These are phyloP conservation scores for Colletotrichum karsti DNA, from an alignment of 2,329 filamentous ascomycete species.

Conservation along the genomic window DNA sequence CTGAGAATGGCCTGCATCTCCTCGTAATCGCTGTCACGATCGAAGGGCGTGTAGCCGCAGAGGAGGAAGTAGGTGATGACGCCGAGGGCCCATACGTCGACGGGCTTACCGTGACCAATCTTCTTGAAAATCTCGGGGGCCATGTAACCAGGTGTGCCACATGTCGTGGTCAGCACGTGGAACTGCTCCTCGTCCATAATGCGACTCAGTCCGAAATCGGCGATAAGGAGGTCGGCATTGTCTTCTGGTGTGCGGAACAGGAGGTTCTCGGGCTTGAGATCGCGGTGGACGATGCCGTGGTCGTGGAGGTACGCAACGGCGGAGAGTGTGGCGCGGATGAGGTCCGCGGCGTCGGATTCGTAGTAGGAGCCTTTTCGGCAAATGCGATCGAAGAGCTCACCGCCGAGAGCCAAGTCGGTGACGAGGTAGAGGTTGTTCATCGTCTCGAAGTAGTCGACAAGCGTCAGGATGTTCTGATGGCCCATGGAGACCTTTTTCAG, in stretches of 20 bases:
- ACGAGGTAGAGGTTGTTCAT: conserved; percentile 99
- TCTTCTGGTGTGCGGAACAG: conserved; percentile 97
- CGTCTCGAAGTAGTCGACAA: conserved; percentile 99
- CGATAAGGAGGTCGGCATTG: conserved; percentile 95
- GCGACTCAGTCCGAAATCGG: conserved; percentile 92
- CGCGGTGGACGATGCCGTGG: conserved; percentile 97
- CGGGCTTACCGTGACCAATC: conserved; percentile 95
- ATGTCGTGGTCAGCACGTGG: conserved; percentile 96
- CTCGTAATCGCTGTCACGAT: conserved; percentile 96
- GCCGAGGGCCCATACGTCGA: conserved; percentile 97
- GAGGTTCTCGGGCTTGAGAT: conserved; percentile 96
- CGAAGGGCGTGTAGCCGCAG: conserved; percentile 97
- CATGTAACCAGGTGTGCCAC: conserved; percentile 98
- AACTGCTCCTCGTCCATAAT: conserved; percentile 99
- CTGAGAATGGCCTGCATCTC: conserved; percentile 99
- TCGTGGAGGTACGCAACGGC: conserved; percentile 99
- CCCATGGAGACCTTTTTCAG: conserved; percentile 99
- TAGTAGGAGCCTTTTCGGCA: conserved; percentile 99
- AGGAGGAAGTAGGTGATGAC: conserved; percentile 99
- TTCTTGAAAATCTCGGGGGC: conserved; percentile 99
- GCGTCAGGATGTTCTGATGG: conserved; percentile 95
- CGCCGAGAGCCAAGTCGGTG: conserved; percentile 93
- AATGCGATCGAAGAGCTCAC: conserved; percentile 97
- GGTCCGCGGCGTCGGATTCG: conserved; percentile 93
- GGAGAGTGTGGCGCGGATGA: conserved; percentile 93